Base-by-base conservation (phyloP, 2,329 filamentous ascomycete species). In the Aureobasidium sp. region DNA sequence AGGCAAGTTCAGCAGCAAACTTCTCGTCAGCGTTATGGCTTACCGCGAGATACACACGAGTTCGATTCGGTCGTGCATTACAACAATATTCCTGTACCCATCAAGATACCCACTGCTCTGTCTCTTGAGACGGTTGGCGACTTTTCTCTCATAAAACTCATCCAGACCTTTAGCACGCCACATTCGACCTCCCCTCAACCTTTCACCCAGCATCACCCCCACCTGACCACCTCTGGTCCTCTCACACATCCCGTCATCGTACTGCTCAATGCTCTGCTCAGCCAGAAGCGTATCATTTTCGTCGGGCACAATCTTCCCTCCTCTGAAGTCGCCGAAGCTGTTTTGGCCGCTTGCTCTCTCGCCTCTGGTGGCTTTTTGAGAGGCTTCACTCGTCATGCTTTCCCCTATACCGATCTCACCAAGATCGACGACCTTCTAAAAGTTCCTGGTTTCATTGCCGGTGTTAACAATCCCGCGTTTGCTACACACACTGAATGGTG, bases 401-500 rank as follows among this genome's bases (percentile, higher is more conserved):
- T 98, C 66, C 93, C 93, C 2, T 98, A 98, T 66, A 98, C 93
- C 1, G 93, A 98, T 71, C 77, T 98, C 38, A 96, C 90, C 59
- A 98, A 98, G 71, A 90, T 98, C 56, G 93, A 98, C 60, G 93
- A 97, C 66, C 79, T 98, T 10, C 78, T 98, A 42, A 91, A 94
- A 63, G 93, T 98, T 0, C 91, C 93, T 6, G 93, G 93, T 2
- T 98, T 98, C 70, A 95, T 98, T 62, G 93, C 93, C 2, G 93
- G 93, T 54, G 93, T 98, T 35, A 98, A 91, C 1, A 98, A 98
- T 65, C 93, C 93, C 5, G 91, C 90, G 0, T 98, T 98, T 67
- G 90, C 91, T 57, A 83, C 90, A 64, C 91, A 97, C 64, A 88
- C 87, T 0, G 90, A 96, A 66, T 98, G 93, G 93, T 98, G 93